phyloP scores from a whole-genome alignment of 176 grass and related monocot species.

The Thinopyrum elongatum region DNA sequence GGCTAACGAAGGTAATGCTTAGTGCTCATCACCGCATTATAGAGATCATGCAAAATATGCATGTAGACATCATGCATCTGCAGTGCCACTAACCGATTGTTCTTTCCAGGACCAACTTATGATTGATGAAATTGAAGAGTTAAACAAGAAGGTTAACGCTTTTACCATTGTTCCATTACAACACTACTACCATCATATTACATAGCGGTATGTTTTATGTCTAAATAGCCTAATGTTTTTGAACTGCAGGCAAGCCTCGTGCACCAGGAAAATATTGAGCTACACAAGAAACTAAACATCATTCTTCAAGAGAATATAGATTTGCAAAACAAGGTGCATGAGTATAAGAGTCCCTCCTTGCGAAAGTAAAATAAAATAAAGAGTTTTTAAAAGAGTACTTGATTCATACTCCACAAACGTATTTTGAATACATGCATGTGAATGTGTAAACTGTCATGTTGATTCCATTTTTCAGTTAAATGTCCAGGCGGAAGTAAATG shows the following conservation, averaged over 20 bases:
- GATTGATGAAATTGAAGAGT: not conserved
- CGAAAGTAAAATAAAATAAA: too few species aligned
- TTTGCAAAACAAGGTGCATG: not conserved
- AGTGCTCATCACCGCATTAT: not conserved
- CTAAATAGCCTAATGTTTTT: not conserved
- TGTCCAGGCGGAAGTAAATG: not conserved
- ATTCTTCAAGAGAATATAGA: not conserved
- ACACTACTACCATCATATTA: not conserved
- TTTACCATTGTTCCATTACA: not conserved
- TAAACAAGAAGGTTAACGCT: not conserved
- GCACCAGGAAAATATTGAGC: not conserved
- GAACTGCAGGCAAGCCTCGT: not conserved
- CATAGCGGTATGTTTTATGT: not conserved
- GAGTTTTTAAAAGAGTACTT: not conserved
- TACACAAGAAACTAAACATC: not conserved
- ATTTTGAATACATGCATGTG: too few species aligned
- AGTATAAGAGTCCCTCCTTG: not conserved
- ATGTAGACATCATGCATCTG: not conserved
- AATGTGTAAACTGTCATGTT: not conserved
- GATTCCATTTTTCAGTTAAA: not conserved
- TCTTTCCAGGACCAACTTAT: slow-evolving; percentile 13
- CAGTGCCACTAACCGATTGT: not conserved
- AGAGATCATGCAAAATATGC: not conserved
- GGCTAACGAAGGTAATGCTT: not conserved
- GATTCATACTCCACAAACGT: not conserved